Evolutionary conservation across 2,329 filamentous ascomycete species (phyloP), one percentile per base, ranked within the genome.

Genomic region (Sarocladium oryzae): DNA sequence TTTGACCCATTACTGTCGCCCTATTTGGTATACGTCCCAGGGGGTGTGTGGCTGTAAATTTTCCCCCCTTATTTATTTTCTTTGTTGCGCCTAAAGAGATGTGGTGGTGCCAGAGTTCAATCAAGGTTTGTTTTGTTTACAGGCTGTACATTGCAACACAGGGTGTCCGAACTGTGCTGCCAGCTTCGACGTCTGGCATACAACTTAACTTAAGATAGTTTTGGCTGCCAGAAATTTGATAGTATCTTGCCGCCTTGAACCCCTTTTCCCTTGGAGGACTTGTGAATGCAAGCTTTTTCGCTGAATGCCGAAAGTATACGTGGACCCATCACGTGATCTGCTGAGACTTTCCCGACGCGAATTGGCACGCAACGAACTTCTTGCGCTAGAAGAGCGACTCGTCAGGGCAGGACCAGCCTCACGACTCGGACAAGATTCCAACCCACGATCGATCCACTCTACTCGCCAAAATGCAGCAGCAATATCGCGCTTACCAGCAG

Each of bases 401-500:
- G 30, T 38, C 48, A 52, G 49, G 32, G 51, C 51, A 52, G 52
- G 21, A 48, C 43, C 43, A 26, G 43, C 43, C 43, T 48, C 43
- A 50, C 35, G 49, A 30, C 38, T 50, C 35, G 46, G 37, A 24
- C 45, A 52, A 41, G 23, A 55, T 48, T 48, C 43, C 26, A 48
- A 49, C 16, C 43, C 49, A 32, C 35, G 48, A 51, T 51, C 49
- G 51, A 51, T 49, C 43, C 43, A 48, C 43, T 48, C 28, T 43
- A 43, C 13, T 48, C 54, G 36, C 35, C 61, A 71, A 61, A 59
- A 79, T 80, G 77, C 77, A 79, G 67, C 67, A 69, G 53, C 73
- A 76, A 57, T 79, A 76, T 61, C 76, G 76, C 56, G 65, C 66
- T 51, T 78, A 75, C 64, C 69, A 71, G 61, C 74, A 76, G 58